Base-by-base conservation (phyloP, 2,329 filamentous ascomycete genomes). In the Sarocladium kiliense region DNA sequence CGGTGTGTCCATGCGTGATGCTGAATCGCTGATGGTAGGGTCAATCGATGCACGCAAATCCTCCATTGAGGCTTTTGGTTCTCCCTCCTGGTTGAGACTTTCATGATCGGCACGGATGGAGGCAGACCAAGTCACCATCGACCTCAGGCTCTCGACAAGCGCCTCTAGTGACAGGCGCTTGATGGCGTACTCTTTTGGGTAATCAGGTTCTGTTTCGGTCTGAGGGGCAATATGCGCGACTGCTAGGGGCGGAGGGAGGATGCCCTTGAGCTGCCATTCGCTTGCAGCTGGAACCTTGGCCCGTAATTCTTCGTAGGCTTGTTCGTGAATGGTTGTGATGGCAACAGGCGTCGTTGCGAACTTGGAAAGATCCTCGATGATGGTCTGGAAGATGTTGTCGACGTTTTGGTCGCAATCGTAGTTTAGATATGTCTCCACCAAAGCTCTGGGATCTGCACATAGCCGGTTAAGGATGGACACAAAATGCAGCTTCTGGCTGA, bases 381-480 rank as follows among this genome's bases (percentile, higher is more conserved):
- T 86, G 19, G 82, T 87, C 71, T 99, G 94, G 69, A 96, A 99
- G 71, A 97, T 94, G 70, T 99, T 99, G 72, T 97, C 93, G 57
- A 97, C 83, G 39, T 91, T 91, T 58, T 93, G 82, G 65, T 97
- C 95, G 72, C 94, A 99, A 68, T 99, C 94, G 66, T 99, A 99
- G 71, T 99, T 99, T 59, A 99, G 81, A 70, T 99, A 99, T 14
- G 92, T 87, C 71, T 99, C 94, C 16, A 99, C 94, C 50, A 99
- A 71, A 0, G 91, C 92, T 61, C 90, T 82, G 1, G 93, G 90
- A 67, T 99, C 94, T 16, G 84, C 85, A 57, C 88, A 92, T 49
- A 99, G 78, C 57, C 93, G 82, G 63, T 90, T 88, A 54, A 99
- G 79, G 25, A 99, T 84, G 58, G 85, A 86, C 69, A 99, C 83